phyloP scores from a whole-genome alignment of 1,284 basidiomycete species.

The Trichosporon sp. region DNA sequence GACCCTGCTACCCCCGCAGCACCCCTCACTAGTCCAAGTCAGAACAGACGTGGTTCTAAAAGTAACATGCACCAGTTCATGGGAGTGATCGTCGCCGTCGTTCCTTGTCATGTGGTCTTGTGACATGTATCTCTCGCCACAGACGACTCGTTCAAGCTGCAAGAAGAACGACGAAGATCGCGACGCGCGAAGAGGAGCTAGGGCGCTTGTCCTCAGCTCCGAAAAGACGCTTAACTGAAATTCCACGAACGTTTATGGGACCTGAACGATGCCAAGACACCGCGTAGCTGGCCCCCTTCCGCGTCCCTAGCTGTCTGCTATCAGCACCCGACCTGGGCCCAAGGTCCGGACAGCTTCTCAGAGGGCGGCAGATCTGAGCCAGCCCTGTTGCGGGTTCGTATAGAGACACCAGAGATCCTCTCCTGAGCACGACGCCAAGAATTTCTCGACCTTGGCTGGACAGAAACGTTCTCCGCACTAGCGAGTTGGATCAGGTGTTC shows the following conservation, averaged over 20 bases:
- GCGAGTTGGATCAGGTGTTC: slow-evolving; percentile 1
- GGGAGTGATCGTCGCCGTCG: not conserved
- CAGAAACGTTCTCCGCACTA: slow-evolving; percentile 3
- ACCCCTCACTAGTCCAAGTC: not conserved
- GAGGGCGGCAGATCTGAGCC: not conserved
- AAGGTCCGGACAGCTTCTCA: not conserved
- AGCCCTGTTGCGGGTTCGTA: not conserved
- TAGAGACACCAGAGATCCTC: not conserved
- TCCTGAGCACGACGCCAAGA: not conserved
- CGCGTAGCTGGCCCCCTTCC: not conserved
- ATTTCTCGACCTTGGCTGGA: not conserved
- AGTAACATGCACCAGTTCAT: not conserved
- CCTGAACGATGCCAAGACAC: not conserved
- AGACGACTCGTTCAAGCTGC: not conserved
- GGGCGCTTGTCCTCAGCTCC: not conserved
- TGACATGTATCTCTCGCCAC: not conserved
- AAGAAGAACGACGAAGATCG: not conserved
- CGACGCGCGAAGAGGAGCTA: not conserved
- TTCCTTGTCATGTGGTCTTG: not conserved
- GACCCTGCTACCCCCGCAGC: not conserved
- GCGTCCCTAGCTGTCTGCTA: not conserved
- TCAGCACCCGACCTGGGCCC: not conserved
- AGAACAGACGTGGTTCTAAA: slow-evolving; percentile 1
- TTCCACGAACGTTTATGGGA: not conserved
- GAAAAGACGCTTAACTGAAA: not conserved